Evolutionary conservation across 176 grass and related monocot species (phyloP).

Genomic region (Eragrostis curvula): DNA sequence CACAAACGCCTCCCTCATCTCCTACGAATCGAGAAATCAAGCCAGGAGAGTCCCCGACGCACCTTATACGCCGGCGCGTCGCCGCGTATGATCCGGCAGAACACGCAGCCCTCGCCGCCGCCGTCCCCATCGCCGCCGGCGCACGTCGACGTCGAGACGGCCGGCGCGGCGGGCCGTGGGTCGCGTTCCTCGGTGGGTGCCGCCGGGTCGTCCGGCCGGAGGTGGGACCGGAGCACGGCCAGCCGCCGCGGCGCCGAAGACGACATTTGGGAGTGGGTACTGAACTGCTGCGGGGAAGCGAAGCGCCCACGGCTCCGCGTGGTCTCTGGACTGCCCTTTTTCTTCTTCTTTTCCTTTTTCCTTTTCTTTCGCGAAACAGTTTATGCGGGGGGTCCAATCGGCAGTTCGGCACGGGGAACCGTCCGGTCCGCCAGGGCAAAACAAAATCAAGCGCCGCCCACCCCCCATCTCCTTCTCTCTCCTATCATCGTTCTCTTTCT

Average conservation of each 20-base stretch:
- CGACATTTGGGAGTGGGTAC: conserved; percentile 33
- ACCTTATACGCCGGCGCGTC: conserved; percentile 49
- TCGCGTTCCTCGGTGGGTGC: not conserved
- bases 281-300: too few species aligned
- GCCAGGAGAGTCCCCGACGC: not conserved
- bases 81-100: conserved; percentile 45
- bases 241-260: conserved; percentile 30
- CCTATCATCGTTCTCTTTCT: too few species aligned
- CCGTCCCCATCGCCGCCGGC: not conserved
- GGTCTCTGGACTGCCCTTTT: too few species aligned
- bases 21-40: not conserved
- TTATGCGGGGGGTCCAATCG: too few species aligned
- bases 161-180: not conserved
- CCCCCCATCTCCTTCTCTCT: too few species aligned
- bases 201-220: conserved; percentile 2
- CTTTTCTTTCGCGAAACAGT: too few species aligned
- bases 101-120: conserved; percentile 28
- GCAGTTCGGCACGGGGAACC: too few species aligned
- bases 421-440: too few species aligned
- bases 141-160: conserved; percentile 31
- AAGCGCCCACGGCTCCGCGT: too few species aligned
- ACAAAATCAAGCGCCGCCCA: too few species aligned
- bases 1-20: not conserved
- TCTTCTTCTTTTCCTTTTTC: too few species aligned
- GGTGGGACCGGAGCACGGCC: conserved; percentile 50